phyloP scores from a whole-genome alignment of 352 stramenopile species.

The Lagenidium sp. region DNA sequence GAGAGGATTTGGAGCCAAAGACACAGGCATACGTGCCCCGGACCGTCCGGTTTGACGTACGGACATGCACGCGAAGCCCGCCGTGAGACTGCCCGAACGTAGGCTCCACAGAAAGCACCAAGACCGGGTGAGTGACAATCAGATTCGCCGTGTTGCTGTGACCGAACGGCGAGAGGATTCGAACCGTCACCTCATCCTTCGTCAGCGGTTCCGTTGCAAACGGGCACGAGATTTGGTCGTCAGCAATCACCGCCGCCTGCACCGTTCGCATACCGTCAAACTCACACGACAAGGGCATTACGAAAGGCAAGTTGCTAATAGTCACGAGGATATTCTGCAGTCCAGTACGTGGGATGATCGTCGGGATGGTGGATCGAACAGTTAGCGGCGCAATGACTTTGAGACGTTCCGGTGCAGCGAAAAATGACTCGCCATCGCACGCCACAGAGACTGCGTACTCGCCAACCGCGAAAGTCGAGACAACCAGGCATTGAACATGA shows the following conservation, averaged over 20 bases:
- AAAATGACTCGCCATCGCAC: background rate
- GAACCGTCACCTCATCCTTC: background rate
- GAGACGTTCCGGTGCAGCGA: background rate
- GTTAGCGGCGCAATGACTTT: constrained; percentile 1
- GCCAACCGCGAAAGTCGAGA: background rate
- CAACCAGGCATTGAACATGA: no score
- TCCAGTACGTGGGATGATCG: no score
- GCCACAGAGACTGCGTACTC: constrained; percentile 1
- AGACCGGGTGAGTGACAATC: constrained; percentile 1
- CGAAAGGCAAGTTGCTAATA: no score
- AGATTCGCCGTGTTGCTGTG: constrained; percentile 2
- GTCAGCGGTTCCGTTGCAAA: no score
- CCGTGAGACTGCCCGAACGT: constrained; percentile 3
- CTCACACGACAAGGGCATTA: no score
- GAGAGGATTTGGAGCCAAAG: no score
- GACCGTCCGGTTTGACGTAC: no score
- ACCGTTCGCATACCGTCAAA: no score
- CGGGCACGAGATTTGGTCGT: no score
- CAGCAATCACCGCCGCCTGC: no score
- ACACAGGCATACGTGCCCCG: no score
- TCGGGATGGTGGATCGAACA: background rate
- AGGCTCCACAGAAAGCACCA: background rate
- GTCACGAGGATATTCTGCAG: no score
- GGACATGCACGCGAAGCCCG: background rate
- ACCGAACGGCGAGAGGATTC: background rate